Evolutionary conservation across 2,329 filamentous ascomycete genomes (phyloP), one percentile per base, ranked within the genome.

Genomic region (Arthroderma sp.): DNA sequence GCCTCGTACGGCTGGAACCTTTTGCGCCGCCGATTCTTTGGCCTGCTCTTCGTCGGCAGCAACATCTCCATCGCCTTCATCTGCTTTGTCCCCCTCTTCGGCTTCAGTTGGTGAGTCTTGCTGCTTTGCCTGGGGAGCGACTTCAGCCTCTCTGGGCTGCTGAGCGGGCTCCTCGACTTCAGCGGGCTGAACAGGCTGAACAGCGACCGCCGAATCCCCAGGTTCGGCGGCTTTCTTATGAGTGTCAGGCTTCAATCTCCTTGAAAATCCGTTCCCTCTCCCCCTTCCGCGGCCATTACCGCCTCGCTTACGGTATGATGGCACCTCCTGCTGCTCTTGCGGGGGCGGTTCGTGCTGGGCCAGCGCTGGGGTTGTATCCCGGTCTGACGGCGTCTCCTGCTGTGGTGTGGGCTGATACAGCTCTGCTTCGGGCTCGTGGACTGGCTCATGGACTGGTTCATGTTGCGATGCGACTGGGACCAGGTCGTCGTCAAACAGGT

Each of bases 401-500:
- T 68, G 54, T 64, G 65, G 54, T 63, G 67, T 17, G 15, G 49
- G 19, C 11, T 19, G 21, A 8, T 43, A 37, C 6, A 23, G 28
- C 17, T 28, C 39, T 9, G 55, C 6, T 15, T 44, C 55, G 38
- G 39, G 47, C 7, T 21, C 33, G 11, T 9, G 19, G 2, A 25
- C 56, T 54, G 39, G 23, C 4, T 39, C 43, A 33, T 33, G 19
- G 19, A 41, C 37, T 37, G 44, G 28, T 55, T 57, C 44, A 15
- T 69, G 65, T 17, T 70, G 67, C 15, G 66, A 63, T 2, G 70
- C 62, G 28, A 77, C 67, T 2, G 76, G 76, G 28, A 76, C 70
- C 55, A 77, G 76, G 61, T 78, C 76, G 61, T 78, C 76, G 61
- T 77, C 74, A 59, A 78, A 78, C 6, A 78, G 66, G 63, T 77